Evolutionary conservation across 441 rosid species (phyloP), one percentile per base, ranked within the genome.

Genomic region (Croton laevigatus): DNA sequence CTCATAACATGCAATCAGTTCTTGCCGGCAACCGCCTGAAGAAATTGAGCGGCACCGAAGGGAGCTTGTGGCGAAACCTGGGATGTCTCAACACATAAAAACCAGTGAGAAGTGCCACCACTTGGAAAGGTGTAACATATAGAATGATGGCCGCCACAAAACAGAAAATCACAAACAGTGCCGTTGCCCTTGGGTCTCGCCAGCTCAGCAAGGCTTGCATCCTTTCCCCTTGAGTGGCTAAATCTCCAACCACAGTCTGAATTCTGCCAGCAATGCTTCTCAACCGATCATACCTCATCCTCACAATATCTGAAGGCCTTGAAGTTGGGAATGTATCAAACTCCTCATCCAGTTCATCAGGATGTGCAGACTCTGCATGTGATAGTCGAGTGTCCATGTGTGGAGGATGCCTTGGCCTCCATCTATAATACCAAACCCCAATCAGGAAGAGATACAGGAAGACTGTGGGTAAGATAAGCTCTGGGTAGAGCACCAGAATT

Each of bases 381-480:
- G 99, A 95, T 48, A 95, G 89, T 34, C 91, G 90, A 48, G 97
- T 91, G 84, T 95, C 98, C 97, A 95, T 95, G 84, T 91, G 90
- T 69, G 99, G 93, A 74, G 99, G 98, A 73, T 92, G 89, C 73
- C 96, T 91, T 68, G 98, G 91, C 83, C 99, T 87, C 96, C 94
- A 87, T 66, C 97, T 85, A 75, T 90, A 94, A 45, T 91, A 83
- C 99, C 99, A 94, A 36, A 94, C 84, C 19, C 99, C 99, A 11
- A 92, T 94, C 51, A 94, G 80, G 89, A 95, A 95, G 49, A 95
- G 89, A 82, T 95, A 95, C 60, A 95, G 89, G 84, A 91, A 95
- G 61, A 91, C 79, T 14, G 98, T 95, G 3, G 99, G 99, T 34
- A 95, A 74, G 69, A 95, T 92, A 8, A 92, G 94, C 78, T 95